Evolutionary conservation across 2,329 filamentous ascomycete genomes (phyloP).

Genomic region (Kalmusia sp.): DNA sequence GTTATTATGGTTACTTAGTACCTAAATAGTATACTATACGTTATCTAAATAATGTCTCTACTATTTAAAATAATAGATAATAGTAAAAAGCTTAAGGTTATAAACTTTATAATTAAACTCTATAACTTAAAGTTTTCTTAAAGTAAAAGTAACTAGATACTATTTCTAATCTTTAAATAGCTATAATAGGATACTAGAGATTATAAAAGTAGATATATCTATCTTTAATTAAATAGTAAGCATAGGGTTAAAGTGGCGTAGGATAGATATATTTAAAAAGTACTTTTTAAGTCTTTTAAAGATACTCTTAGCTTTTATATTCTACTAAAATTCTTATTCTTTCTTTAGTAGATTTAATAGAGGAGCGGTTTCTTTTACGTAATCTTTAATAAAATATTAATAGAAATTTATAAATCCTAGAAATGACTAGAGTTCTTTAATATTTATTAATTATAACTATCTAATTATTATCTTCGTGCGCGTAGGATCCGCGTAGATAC

Average conservation of each 20-base stretch:
- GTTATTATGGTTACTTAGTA: neutral
- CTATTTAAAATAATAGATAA: neutral
- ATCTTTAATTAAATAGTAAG: neutral
- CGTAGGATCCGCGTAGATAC: neutral
- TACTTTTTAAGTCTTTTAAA: neutral
- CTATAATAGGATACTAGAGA: neutral
- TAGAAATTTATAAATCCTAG: conserved; percentile 1
- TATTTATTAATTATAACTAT: neutral
- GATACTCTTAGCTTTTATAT: neutral
- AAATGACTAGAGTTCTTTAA: neutral
- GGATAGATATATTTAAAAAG: neutral
- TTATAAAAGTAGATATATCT: neutral
- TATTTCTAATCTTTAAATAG: neutral
- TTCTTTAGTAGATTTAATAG: neutral
- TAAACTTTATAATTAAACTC: conserved; percentile 4
- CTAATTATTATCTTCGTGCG: neutral
- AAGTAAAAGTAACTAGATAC: conserved; percentile 4
- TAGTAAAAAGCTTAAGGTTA: conserved; percentile 2
- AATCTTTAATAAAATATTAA: neutral
- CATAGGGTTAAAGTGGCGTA: neutral
- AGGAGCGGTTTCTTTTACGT: too few relatives aligned
- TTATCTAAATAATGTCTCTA: neutral
- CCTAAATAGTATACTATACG: neutral
- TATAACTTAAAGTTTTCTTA: neutral
- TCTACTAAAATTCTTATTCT: neutral